These are phyloP conservation scores for Pyricularia grisea DNA, from an alignment of 2,329 filamentous ascomycete species.

Conservation along the genomic window DNA sequence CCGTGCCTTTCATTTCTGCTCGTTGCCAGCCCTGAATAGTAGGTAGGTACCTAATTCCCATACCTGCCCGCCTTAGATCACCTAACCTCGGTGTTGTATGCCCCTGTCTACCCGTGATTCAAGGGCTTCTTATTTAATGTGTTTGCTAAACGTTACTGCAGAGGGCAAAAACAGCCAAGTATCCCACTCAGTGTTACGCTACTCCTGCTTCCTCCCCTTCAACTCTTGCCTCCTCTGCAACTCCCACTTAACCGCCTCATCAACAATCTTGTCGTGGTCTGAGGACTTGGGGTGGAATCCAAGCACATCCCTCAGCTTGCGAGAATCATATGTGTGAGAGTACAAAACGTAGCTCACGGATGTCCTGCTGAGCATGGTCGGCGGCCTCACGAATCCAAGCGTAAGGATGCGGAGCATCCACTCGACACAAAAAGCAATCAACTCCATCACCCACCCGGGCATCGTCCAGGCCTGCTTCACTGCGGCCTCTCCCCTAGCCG, in stretches of 20 bases:
- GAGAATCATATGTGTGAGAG: slow-evolving; percentile 11
- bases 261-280: slow-evolving; percentile 11
- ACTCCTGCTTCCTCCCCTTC: not conserved
- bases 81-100: too few species aligned
- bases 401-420: slow-evolving; percentile 17
- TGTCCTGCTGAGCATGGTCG: slow-evolving; percentile 12
- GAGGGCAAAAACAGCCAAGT: too few species aligned
- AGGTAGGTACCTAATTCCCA: too few species aligned
- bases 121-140: too few species aligned
- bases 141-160: not conserved
- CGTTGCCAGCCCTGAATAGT: too few species aligned
- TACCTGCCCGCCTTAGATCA: too few species aligned
- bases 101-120: too few species aligned
- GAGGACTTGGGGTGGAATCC: slow-evolving; percentile 9
- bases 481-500: slow-evolving; percentile 8
- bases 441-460: slow-evolving; percentile 16
- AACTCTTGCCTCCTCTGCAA: slow-evolving; percentile 4
- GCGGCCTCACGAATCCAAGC: slow-evolving; percentile 14
- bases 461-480: slow-evolving; percentile 10
- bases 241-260: slow-evolving; percentile 10
- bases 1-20: too few species aligned
- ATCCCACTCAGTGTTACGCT: not conserved
- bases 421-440: slow-evolving; percentile 8
- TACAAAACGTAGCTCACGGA: slow-evolving; percentile 14
- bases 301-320: slow-evolving; percentile 11